Evolutionary conservation across 768 basidiomycete genomes (phyloP), one percentile per base, ranked within the genome.

Genomic region (Leccinellum rugosiceps): DNA sequence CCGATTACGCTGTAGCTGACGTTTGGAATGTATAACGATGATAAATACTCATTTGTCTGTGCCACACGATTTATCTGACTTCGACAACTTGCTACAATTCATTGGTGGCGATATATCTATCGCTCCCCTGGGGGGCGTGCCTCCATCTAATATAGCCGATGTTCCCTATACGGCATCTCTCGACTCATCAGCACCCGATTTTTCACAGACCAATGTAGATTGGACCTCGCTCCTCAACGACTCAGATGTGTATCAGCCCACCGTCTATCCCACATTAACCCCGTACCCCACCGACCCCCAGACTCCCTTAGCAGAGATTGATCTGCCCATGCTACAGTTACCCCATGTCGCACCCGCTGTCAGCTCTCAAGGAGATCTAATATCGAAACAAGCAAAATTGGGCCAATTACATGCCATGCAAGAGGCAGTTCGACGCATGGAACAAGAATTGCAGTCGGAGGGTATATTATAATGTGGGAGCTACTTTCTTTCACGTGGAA

Each of bases 351-450:
- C 21, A 1, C 55, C 64, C 1, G 1, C 41, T 17, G 19, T 32
- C 11, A 13, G 35, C 4, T n/a, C 47, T 15, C 52, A 34, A 49
- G 17, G 4, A 3, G 58, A 63, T 17, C n/a, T 15, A 7, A 34
- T 53, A 30, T 61, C 50, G 13, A 62, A 54, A 38, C 58, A 60
- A 25, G 57, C 46, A 25, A 70, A 66, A 31, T 30, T 70, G 10
- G 44, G 55, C n/a, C 70, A 53, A 51, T 54, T 56, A 4, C 65
- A 65, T 17, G 63, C 60, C 25, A 70, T 77, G 65, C 72, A 74
- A 57, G 72, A 76, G 35, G 72, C 63, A 7, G 64, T 73, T 6
- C 62, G 68, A n/a, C 67, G 56, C 58, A 65, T 77, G 46, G 72
- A 76, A 15, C 57, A 62, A 8, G 76, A 76, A 50, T 58, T 77